A percentile compares a stretch with the other conserved stretches of the same genome.
Evolutionary conservation across 768 basidiomycete genomes (phyloP).

Genomic region (Kwoniella pini): DNA sequence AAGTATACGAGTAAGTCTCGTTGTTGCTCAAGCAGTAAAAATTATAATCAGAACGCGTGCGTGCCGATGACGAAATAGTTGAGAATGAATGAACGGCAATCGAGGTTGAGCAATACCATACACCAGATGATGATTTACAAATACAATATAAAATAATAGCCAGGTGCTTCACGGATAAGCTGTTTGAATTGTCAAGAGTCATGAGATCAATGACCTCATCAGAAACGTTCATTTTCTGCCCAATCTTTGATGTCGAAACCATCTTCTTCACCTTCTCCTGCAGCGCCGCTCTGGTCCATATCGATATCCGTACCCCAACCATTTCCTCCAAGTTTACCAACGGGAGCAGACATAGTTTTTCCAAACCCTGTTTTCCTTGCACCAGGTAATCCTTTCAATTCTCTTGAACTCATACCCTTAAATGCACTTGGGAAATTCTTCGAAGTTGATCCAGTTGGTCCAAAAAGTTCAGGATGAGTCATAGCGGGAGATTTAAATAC

Average conservation of each 20-base stretch:
- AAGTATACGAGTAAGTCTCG: too few relatives aligned
- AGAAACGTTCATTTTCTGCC: slow-evolving; percentile 41
- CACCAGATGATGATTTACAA: too few relatives aligned
- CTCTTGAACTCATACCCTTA: slow-evolving; percentile 17
- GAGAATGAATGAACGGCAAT: too few relatives aligned
- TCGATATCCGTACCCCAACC: slow-evolving; percentile 42
- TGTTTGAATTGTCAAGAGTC: not conserved
- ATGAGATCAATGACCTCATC: not conserved
- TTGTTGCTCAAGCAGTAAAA: too few relatives aligned
- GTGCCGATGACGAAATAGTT: too few relatives aligned
- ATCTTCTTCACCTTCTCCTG: slow-evolving; percentile 19
- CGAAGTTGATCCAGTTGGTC: slow-evolving; percentile 8
- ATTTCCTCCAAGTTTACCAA: slow-evolving; percentile 15
- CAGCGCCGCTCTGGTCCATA: slow-evolving; percentile 10
- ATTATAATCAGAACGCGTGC: too few relatives aligned
- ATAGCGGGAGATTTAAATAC: slow-evolving; percentile 40
- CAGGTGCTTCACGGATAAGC: too few relatives aligned
- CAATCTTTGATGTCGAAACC: slow-evolving; percentile 47
- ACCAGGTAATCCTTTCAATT: slow-evolving; percentile 22
- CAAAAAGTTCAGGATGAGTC: slow-evolving; percentile 41
- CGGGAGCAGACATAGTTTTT: slow-evolving; percentile 46
- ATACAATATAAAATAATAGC: too few relatives aligned
- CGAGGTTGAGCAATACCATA: too few relatives aligned
- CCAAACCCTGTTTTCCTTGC: slow-evolving; percentile 23
- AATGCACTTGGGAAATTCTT: slow-evolving; percentile 11